Conservation (phyloP, 1,139 yeast genomes). For the Yarrowia galli region DNA sequence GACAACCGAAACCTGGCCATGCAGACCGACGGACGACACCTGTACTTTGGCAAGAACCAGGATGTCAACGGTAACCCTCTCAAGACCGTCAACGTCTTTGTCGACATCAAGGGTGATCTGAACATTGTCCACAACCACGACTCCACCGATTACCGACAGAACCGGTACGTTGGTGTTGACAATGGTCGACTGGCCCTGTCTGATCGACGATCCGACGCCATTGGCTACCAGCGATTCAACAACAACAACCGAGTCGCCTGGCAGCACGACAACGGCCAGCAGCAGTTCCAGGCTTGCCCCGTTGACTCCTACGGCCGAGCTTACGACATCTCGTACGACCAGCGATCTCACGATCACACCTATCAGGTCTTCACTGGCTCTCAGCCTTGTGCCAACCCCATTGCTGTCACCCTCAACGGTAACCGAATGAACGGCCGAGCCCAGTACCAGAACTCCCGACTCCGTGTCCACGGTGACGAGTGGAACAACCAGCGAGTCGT, state of each 20-base stretch:
- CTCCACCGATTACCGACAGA: background rate
- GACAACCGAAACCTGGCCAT: constrained; percentile 27
- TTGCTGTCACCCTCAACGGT: constrained; percentile 19
- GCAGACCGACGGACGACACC: constrained; percentile 22
- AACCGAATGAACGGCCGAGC: constrained; percentile 27
- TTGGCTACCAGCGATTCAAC: constrained; percentile 16
- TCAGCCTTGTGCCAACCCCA: constrained; percentile 26
- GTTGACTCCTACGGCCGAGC: constrained; percentile 12
- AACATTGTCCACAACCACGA: constrained; percentile 30
- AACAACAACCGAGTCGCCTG: constrained; percentile 10
- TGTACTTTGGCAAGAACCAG: constrained; percentile 25
- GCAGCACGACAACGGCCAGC: constrained; percentile 33
- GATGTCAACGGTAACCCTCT: constrained; percentile 26
- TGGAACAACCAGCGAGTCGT: constrained; percentile 20
- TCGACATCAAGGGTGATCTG: constrained; percentile 18
- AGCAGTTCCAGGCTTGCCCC: constrained; percentile 28
- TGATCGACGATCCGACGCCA: constrained; percentile 27
- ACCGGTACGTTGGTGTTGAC: constrained; percentile 11
- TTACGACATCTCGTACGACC: constrained; percentile 16
- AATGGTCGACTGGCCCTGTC: constrained; percentile 20
- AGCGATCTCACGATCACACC: constrained; percentile 19
- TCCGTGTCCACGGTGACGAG: constrained; percentile 20
- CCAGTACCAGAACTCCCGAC: constrained; percentile 30
- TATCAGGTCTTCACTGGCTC: constrained; percentile 25
- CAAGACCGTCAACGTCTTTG: constrained; percentile 20